Evolutionary conservation across 2,329 filamentous ascomycete species (phyloP).

Genomic region (Diplocarpon mali): DNA sequence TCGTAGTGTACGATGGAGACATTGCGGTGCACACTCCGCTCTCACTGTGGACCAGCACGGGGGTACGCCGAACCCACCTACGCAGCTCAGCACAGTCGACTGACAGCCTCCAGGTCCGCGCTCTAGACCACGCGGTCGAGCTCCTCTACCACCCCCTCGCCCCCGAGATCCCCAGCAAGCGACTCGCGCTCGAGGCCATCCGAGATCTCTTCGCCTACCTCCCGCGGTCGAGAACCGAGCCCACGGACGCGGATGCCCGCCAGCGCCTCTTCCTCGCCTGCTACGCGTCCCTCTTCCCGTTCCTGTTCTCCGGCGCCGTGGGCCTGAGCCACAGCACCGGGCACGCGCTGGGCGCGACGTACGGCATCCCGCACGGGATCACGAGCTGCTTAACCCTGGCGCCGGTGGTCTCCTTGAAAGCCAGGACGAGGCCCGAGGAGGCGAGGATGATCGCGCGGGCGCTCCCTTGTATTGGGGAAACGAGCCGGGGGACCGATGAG

Average conservation of each 20-base stretch:
- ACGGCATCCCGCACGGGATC: constrained; percentile 44
- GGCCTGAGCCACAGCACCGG: constrained; percentile 37
- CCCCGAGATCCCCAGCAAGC: constrained; percentile 38
- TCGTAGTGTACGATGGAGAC: constrained; percentile 41
- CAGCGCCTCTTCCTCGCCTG: constrained; percentile 41
- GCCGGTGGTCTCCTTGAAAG: constrained; percentile 42
- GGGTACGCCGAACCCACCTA: constrained; percentile 12
- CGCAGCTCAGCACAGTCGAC: too few relatives aligned
- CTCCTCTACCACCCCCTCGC: constrained; percentile 40
- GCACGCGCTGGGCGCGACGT: constrained; percentile 43
- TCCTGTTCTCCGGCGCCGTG: constrained; percentile 38
- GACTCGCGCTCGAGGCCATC: constrained; percentile 34
- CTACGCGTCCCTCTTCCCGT: constrained; percentile 38
- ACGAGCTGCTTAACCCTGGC: constrained; percentile 43
- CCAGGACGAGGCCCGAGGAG: constrained; percentile 30
- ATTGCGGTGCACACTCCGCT: constrained; percentile 40
- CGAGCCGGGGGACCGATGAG: neutral
- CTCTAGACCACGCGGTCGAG: constrained; percentile 45
- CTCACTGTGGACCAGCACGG: constrained; percentile 39
- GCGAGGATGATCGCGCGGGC: constrained; percentile 35
- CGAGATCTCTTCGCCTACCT: constrained; percentile 36
- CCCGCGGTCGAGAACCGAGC: constrained; percentile 34
- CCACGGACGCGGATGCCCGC: constrained; percentile 35
- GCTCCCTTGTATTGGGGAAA: constrained; percentile 33
- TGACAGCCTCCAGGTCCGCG: constrained; percentile 29